Evolutionary conservation across 208 protist species (phyloP).

Genomic region (Leishmania martiniquensis): DNA sequence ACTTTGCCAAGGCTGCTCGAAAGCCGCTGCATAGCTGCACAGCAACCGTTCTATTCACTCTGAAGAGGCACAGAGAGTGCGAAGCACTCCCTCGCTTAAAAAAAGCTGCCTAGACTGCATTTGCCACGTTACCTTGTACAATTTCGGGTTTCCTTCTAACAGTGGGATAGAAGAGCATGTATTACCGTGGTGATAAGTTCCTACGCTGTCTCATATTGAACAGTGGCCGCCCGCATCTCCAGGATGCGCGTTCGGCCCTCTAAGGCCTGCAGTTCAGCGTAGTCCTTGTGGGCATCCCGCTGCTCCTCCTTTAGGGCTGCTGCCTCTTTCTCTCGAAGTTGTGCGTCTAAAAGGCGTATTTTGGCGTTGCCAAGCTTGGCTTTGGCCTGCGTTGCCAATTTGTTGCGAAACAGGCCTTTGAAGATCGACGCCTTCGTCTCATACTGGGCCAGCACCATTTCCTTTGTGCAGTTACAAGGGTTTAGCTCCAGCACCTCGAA

Average conservation of each 20-base stretch:
- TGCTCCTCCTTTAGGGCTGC: conserved; percentile 38
- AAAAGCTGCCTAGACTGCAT: not conserved
- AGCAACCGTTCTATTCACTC: not conserved
- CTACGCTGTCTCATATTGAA: conserved; percentile 7
- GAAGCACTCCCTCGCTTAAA: no score
- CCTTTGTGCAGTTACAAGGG: conserved; percentile 46
- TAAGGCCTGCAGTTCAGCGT: conserved; percentile 52
- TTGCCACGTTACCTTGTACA: not conserved
- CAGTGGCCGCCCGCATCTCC: conserved; percentile 58
- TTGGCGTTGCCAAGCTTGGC: conserved; percentile 79
- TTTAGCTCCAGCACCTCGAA: conserved; percentile 81
- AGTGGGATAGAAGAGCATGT: not conserved
- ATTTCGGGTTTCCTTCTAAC: not conserved
- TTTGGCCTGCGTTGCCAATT: conserved; percentile 77
- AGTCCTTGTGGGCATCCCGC: conserved; percentile 33
- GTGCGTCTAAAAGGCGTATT: conserved; percentile 71
- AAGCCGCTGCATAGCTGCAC: not conserved
- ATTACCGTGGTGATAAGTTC: not conserved
- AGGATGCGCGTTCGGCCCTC: conserved; percentile 71
- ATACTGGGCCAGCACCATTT: conserved; percentile 57
- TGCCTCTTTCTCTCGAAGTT: conserved; percentile 59
- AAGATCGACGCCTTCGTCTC: conserved; percentile 69
- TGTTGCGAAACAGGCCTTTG: conserved; percentile 74
- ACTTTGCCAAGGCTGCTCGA: not conserved
- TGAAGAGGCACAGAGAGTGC: not conserved